Percentiles rank a stretch among this genome's conserved stretches.
These are phyloP conservation scores for Cephalotrichum gorgonifer DNA, from an alignment of 2,329 filamentous ascomycete species.

Conservation along the genomic window DNA sequence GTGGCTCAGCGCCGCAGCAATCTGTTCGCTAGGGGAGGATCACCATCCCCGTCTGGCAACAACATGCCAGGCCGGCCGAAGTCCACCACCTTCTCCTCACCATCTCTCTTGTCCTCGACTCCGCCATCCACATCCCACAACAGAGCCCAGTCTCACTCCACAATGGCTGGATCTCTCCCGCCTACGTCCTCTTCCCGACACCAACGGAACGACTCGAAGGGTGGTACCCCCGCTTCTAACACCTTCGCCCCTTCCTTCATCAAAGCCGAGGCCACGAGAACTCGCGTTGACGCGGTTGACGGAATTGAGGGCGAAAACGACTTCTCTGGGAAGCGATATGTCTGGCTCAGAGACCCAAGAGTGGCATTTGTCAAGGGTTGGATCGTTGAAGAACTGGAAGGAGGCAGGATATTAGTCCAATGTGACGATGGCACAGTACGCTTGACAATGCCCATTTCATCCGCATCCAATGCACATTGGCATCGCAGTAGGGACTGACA, in stretches of 20 bases:
- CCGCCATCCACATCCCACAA: conserved; percentile 42
- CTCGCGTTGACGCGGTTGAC: conserved; percentile 42
- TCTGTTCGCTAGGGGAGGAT: conserved; percentile 63
- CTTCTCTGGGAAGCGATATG: conserved; percentile 96
- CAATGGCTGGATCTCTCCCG: background rate
- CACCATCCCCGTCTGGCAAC: conserved; percentile 52
- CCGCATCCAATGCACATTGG: background rate
- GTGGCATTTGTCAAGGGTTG: conserved; percentile 86
- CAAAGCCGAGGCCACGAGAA: conserved; percentile 67
- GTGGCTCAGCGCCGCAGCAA: conserved; percentile 66
- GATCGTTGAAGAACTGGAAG: conserved; percentile 71
- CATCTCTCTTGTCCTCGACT: conserved; percentile 30
- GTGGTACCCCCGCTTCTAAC: conserved; percentile 52
- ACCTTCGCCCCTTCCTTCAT: conserved; percentile 98
- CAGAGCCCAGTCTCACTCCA: conserved; percentile 51
- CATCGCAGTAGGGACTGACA: conserved; percentile 9
- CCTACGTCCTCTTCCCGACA: conserved; percentile 25
- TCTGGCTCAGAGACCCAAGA: conserved; percentile 86
- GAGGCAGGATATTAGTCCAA: conserved; percentile 68
- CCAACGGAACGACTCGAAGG: conserved; percentile 50
- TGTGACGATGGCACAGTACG: conserved; percentile 84
- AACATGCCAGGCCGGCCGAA: conserved; percentile 52
- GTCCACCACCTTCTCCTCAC: conserved; percentile 62
- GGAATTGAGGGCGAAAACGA: conserved; percentile 96
- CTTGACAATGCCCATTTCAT: conserved; percentile 9